These are phyloP conservation scores for Peronospora tabacina DNA, from an alignment of 352 stramenopile species.

Conservation along the genomic window DNA sequence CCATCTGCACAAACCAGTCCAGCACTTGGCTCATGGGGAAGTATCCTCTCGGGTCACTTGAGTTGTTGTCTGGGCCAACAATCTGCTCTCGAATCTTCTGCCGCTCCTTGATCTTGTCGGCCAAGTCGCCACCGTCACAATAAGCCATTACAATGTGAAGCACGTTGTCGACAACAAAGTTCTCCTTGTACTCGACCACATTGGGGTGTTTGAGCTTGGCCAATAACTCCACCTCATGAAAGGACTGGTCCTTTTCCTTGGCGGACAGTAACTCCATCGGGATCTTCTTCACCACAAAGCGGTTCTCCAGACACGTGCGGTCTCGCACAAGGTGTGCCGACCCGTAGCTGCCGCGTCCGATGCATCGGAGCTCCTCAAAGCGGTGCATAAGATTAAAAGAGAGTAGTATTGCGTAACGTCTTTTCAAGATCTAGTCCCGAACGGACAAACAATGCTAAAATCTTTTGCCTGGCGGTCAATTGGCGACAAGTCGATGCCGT, in stretches of 20 bases:
- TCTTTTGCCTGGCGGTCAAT: background rate
- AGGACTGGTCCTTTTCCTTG: slow-evolving; percentile 72
- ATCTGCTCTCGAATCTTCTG: slow-evolving; percentile 29
- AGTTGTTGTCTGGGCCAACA: slow-evolving; percentile 9
- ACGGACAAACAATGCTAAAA: background rate
- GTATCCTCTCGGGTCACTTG: slow-evolving; percentile 27
- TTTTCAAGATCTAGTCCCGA: slow-evolving; percentile 14
- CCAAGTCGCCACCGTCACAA: slow-evolving; percentile 88
- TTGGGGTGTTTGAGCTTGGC: slow-evolving; percentile 89
- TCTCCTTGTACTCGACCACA: slow-evolving; percentile 93
- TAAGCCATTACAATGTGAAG: slow-evolving; percentile 95
- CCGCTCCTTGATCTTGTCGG: slow-evolving; percentile 51
- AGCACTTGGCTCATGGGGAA: slow-evolving; percentile 61
- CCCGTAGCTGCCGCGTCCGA: slow-evolving; percentile 70
- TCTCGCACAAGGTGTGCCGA: slow-evolving; percentile 61
- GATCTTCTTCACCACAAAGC: slow-evolving; percentile 83
- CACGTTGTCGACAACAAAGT: slow-evolving; percentile 67
- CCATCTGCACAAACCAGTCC: slow-evolving; percentile 92
- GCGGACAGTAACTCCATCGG: slow-evolving; percentile 73
- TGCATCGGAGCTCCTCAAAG: slow-evolving; percentile 70
- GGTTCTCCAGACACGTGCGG: slow-evolving; percentile 24
- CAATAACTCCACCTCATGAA: slow-evolving; percentile 86
- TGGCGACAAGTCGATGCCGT: background rate
- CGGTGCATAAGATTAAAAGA: slow-evolving; percentile 41
- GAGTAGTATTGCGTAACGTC: slow-evolving; percentile 3